These are phyloP conservation scores for Populus ilicifolia DNA, from an alignment of 345 rosid species.

Conservation along the genomic window DNA sequence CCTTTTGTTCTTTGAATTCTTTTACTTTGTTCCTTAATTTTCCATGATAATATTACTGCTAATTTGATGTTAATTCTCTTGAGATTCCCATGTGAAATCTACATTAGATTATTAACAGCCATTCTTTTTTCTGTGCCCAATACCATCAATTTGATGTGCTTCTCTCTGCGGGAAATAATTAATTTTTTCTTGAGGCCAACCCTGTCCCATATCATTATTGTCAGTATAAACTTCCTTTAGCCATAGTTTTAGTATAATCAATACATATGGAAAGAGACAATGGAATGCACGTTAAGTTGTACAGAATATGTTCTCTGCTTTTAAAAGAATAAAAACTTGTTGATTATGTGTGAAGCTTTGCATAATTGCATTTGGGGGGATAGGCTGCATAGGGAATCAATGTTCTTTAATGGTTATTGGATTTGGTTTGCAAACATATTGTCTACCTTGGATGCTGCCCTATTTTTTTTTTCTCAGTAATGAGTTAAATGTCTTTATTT, in stretches of 20 bases:
- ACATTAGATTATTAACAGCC: too few relatives aligned
- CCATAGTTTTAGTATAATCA: not conserved
- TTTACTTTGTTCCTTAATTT: not conserved
- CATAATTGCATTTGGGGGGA: not conserved
- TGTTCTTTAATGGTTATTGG: not conserved
- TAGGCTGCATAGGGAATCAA: not conserved
- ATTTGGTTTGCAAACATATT: not conserved
- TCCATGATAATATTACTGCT: not conserved
- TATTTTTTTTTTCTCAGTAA: not conserved
- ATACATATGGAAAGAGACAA: not conserved
- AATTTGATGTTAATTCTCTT: not conserved
- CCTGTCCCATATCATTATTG: constrained; percentile 9
- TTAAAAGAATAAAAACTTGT: constrained; percentile 3
- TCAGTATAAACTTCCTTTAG: constrained; percentile 1
- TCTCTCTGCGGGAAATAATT: not conserved
- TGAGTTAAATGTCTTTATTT: not conserved
- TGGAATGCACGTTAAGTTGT: not conserved
- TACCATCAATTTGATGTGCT: not conserved
- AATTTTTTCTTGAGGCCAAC: not conserved
- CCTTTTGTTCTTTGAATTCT: not conserved
- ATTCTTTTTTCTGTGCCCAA: not conserved
- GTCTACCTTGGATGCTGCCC: not conserved
- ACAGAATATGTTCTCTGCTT: not conserved
- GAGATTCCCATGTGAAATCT: too few relatives aligned
- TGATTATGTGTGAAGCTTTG: not conserved